Evolutionary conservation across 495 filamentous ascomycete genomes (phyloP), one percentile per base, ranked within the genome.

Genomic region (Talaromyces trachyspermus): DNA sequence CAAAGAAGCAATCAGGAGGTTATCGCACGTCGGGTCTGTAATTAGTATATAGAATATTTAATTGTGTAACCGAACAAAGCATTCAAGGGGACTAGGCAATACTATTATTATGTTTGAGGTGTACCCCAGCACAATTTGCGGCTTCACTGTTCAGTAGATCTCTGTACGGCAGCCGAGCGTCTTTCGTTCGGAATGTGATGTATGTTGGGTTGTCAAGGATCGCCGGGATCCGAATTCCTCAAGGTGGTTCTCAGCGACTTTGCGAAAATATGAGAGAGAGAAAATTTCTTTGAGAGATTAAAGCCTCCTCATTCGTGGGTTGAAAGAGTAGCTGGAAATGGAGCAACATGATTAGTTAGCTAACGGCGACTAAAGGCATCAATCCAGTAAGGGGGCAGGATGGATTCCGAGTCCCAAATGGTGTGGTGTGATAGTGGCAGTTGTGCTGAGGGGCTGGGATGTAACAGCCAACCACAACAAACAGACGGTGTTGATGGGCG

Each of bases 381-480:
- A 26, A 42, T 7, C 39, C 20, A 42, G 39, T 26, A 42, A 42
- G 39, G 39, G 39, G 23, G 22, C 12, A 20, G 26, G 12, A 42
- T 24, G 22, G 22, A 15, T 26, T 11, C 11, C 9, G 39, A 24
- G 23, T 24, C 19, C 24, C 24, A 22, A 22, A n/a, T 25, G 33
- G 15, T 25, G 39, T 20, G 6, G 39, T 42, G 20, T 32, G 30
- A 9, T 33, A 35, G 44, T 32, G 20, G 20, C n/a, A n/a, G n/a
- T n/a, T n/a, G 27, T 29, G 30, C 27, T 32, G 44, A 30, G 41
- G 20, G 20, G 41, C 23, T 43, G 41, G 43, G 43, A 46, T 33
- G 44, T 23, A 10, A n/a, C 22, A 36, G 30, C 44, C 44, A 46
- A 46, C 44, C 44, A 46, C 44, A 46, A 24, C 18, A 46, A 35